Conservation (phyloP, 331 rosid species). For the Stylosanthes scabra region DNA sequence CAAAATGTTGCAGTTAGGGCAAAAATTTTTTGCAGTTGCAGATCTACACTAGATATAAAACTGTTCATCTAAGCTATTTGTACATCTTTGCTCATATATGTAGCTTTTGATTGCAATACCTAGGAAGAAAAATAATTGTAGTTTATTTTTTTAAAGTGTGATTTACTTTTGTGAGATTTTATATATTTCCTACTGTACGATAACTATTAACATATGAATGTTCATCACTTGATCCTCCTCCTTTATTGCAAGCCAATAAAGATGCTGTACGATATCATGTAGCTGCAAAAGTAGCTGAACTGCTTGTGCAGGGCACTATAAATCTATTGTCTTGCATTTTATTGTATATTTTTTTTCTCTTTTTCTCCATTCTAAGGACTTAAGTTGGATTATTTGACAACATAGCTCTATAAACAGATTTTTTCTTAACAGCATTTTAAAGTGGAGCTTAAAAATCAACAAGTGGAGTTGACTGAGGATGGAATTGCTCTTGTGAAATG, state of each 20-base stretch:
- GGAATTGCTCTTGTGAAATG: conserved; percentile 96
- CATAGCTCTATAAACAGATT: conserved; percentile 24
- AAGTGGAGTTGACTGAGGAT: conserved; percentile 94
- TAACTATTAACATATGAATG: too few relatives aligned
- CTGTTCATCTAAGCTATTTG: too few relatives aligned
- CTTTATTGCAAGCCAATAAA: conserved; percentile 73
- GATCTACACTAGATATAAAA: too few relatives aligned
- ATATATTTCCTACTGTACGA: too few relatives aligned
- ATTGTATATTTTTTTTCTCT: conserved; percentile 30
- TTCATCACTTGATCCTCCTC: conserved; percentile 34
- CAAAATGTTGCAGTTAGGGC: too few relatives aligned
- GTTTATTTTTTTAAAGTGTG: too few relatives aligned
- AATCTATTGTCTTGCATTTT: conserved; percentile 48
- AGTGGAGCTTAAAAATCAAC: conserved; percentile 86
- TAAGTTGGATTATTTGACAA: conserved; percentile 22
- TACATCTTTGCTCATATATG: too few relatives aligned
- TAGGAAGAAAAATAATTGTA: too few relatives aligned
- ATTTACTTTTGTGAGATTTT: too few relatives aligned
- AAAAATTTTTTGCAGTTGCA: too few relatives aligned
- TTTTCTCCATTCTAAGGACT: conserved; percentile 31
- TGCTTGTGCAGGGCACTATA: conserved; percentile 76
- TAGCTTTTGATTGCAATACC: too few relatives aligned
- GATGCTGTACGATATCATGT: conserved; percentile 97
- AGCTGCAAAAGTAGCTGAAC: conserved; percentile 96
- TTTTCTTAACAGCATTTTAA: conserved; percentile 78